Percentiles rank a stretch among this genome's conserved stretches.
Evolutionary conservation across 148 eudicot species (phyloP).

Genomic region (Mesembryanthemum crystallinum): DNA sequence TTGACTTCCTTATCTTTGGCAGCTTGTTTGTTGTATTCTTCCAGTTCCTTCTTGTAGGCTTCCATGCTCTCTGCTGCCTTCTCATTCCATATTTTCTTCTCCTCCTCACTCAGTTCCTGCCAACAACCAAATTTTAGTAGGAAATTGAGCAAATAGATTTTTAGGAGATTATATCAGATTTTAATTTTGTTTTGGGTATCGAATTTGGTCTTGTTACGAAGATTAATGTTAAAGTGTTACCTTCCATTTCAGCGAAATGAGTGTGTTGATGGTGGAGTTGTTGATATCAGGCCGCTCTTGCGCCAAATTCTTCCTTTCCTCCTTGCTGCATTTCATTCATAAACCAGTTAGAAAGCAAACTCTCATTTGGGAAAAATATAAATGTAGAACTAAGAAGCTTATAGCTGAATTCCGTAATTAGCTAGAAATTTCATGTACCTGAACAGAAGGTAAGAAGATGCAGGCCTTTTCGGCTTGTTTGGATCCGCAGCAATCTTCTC

Average conservation of each 20-base stretch:
- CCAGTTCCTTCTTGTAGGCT: conserved; percentile 78
- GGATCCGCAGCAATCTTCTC: conserved; percentile 64
- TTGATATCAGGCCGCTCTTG: conserved; percentile 66
- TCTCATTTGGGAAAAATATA: background rate
- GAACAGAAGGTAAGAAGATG: conserved; percentile 76
- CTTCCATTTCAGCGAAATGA: conserved; percentile 92
- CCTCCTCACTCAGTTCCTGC: conserved; percentile 72
- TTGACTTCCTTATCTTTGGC: conserved; percentile 12
- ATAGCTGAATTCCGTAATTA: background rate
- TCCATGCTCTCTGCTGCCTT: conserved; percentile 79
- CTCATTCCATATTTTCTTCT: conserved; percentile 65
- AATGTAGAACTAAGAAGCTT: background rate
- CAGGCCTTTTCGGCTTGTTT: conserved; percentile 84
- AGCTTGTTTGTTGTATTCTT: conserved; percentile 61
- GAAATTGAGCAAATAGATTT: no score
- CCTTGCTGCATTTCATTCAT: conserved; percentile 48
- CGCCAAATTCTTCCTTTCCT: conserved; percentile 62
- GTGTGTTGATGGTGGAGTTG: conserved; percentile 56
- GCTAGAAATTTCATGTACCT: conserved; percentile 35
- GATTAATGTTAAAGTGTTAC: conserved; percentile 24
- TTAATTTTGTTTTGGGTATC: background rate
- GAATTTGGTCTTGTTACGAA: no score
- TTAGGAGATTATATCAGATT: no score
- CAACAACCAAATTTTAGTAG: background rate
- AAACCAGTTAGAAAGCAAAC: background rate